Evolutionary conservation across 805 yeast genomes (phyloP), one percentile per base, ranked within the genome.

Genomic region (Candida mattraensis): DNA sequence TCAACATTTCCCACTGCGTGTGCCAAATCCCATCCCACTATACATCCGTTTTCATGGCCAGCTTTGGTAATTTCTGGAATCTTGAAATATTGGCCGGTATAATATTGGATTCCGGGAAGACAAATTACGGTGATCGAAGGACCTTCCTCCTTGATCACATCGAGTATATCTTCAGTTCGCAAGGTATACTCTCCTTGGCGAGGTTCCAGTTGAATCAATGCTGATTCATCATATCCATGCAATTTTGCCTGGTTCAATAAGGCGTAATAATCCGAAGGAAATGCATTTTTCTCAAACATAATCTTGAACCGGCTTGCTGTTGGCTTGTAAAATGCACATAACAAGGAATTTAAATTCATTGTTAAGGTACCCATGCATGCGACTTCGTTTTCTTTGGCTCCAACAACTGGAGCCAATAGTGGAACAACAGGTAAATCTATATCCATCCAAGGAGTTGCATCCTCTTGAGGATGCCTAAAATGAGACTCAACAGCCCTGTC

Each of bases 21-120:
- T 1, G 98, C 98, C 48, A 89, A 68, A 59, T 89, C 98, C 96
- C 96, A 89, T 1, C 96, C 97, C 18, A 81, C 84, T 2, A 74
- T 64, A 22, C 84, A 70, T 17, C 63, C 74, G 39, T 51, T 55
- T 14, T 53, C 47, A 39, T 85, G 80, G 5, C 83, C 88, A 30
- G 64, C 65, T 7, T 53, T 51, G 1, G 97, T 88, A 50, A 89
- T 87, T n/a, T 58, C 57, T 32, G 68, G 69, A 23, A 89, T 84
- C 33, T 87, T 86, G 51, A 89, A 88, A 17, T 70, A 67, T 60
- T 89, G 98, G 6, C 98, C 98, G 1, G 96, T 77, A 60, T 88
- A 91, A 64, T 82, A 89, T 56, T 89, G 98, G 40, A 89, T 77
- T 1, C 96, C 98, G 0, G 96, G 83, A 28, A 89, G 72, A 47